Evolutionary conservation across 2,329 filamentous ascomycete genomes (phyloP).

Genomic region (Myriangium duriaei): DNA sequence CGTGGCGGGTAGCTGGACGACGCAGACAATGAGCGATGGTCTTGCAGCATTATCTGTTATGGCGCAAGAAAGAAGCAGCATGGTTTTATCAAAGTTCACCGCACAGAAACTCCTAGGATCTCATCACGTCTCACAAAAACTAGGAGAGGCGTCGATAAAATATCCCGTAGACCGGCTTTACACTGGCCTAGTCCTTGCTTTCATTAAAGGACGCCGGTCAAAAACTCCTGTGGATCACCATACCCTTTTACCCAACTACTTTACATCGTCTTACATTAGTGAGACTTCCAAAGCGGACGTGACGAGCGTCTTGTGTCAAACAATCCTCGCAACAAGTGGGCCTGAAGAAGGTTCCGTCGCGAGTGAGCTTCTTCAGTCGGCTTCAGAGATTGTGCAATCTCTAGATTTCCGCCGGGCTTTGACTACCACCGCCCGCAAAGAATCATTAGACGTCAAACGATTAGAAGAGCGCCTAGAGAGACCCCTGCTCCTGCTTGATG

Average conservation of each 20-base stretch:
- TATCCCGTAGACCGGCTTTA: conserved; percentile 3
- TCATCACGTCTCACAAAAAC: conserved; percentile 1
- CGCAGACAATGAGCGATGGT: conserved; percentile 58
- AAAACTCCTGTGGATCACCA: not conserved
- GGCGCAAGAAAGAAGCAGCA: conserved; percentile 62
- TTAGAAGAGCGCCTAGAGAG: not conserved
- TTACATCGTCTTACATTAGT: not conserved
- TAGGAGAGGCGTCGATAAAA: not conserved
- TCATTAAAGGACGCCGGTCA: conserved; percentile 2
- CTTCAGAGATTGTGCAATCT: not conserved
- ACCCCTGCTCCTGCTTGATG: not conserved
- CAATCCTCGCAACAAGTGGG: not conserved
- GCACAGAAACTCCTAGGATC: conserved; percentile 45
- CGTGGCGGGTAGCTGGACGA: conserved; percentile 62
- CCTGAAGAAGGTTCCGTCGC: not conserved
- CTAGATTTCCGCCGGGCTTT: not conserved
- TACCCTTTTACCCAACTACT: not conserved
- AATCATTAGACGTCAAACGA: not conserved
- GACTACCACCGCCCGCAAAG: not conserved
- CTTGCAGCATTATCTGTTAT: conserved; percentile 71
- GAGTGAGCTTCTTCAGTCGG: not conserved
- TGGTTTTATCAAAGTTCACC: conserved; percentile 56
- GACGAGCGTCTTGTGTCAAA: not conserved
- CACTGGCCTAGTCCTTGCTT: conserved; percentile 5
- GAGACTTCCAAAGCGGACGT: conserved; percentile 20